Percentiles rank a stretch among this genome's conserved stretches.
Evolutionary conservation across 495 filamentous ascomycete species (phyloP).

Genomic region (Umbilicaria muhlenbergii): DNA sequence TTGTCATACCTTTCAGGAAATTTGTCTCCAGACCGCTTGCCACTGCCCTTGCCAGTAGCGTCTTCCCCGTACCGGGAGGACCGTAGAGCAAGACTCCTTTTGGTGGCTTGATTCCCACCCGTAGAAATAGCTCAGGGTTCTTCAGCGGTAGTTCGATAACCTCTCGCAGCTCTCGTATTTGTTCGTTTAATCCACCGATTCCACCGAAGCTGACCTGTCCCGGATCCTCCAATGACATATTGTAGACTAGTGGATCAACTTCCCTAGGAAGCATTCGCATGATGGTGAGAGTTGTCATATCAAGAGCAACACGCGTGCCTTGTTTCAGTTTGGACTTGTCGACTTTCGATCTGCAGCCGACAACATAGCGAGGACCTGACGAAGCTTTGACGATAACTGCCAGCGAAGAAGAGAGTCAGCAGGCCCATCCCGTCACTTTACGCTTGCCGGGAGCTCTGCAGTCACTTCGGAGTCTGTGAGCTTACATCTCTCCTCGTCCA

Average conservation of each 20-base stretch:
- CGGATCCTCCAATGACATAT: constrained; percentile 98
- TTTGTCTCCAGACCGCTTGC: constrained; percentile 96
- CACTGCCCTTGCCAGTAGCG: constrained; percentile 83
- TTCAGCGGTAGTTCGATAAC: constrained; percentile 97
- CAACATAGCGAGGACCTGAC: constrained; percentile 93
- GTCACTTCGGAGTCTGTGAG: neutral
- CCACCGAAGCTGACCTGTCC: constrained; percentile 98
- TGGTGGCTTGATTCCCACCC: constrained; percentile 97
- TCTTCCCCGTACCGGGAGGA: constrained; percentile 97
- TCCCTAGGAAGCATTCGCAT: constrained; percentile 99
- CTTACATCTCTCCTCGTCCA: constrained; percentile 97
- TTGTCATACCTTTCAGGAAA: constrained; percentile 74
- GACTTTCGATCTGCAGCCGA: constrained; percentile 95
- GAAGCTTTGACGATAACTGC: constrained; percentile 78
- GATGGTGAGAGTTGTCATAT: constrained; percentile 99
- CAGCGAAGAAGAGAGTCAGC: constrained; percentile 5
- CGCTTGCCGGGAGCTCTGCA: neutral
- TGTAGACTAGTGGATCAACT: constrained; percentile 97
- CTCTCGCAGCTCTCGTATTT: constrained; percentile 94
- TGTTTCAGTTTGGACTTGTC: constrained; percentile 95
- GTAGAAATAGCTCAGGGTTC: constrained; percentile 93
- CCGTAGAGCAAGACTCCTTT: constrained; percentile 97
- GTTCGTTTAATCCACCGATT: constrained; percentile 96
- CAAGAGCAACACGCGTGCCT: constrained; percentile 91
- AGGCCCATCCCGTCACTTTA: neutral